A percentile compares a stretch with the other conserved stretches of the same genome.
These are phyloP conservation scores for Lithohypha guttulata DNA, from an alignment of 2,329 filamentous ascomycete genomes.

Conservation along the genomic window DNA sequence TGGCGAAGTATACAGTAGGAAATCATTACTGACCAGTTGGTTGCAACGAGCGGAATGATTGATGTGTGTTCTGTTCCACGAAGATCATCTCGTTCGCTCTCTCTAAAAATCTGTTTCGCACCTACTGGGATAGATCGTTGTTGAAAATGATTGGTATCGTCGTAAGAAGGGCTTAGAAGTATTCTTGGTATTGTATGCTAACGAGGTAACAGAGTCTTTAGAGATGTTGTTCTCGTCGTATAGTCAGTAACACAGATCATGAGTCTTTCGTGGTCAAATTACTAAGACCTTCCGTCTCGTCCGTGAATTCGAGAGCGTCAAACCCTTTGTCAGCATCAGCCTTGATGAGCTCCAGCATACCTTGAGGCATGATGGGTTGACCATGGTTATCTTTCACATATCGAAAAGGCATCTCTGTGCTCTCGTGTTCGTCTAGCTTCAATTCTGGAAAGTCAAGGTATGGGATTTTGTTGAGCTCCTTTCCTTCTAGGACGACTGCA, in stretches of 20 bases:
- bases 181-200: too few species aligned
- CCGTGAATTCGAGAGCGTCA: conserved; percentile 61
- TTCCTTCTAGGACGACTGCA: conserved; percentile 72
- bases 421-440: conserved; percentile 81
- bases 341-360: conserved; percentile 88
- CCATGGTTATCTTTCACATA: conserved; percentile 71
- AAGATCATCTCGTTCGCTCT: too few species aligned
- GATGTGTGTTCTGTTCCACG: too few species aligned
- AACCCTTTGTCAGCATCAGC: conserved; percentile 90
- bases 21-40: not conserved
- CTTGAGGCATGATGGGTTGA: conserved; percentile 87
- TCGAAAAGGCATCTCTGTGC: conserved; percentile 94
- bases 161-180: too few species aligned
- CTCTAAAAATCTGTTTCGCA: too few species aligned
- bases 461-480: conserved; percentile 63
- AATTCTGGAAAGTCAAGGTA: conserved; percentile 86
- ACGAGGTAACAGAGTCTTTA: too few species aligned
- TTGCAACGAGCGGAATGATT: too few species aligned
- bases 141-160: too few species aligned
- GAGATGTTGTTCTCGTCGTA: too few species aligned
- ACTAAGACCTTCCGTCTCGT: conserved; percentile 16
- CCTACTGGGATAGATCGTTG: too few species aligned
- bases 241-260: too few species aligned
- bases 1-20: not conserved
- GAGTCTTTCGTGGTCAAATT: not conserved